Evolutionary conservation across 2,329 filamentous ascomycete genomes (phyloP).

Genomic region (Paecilomyces fulvus): DNA sequence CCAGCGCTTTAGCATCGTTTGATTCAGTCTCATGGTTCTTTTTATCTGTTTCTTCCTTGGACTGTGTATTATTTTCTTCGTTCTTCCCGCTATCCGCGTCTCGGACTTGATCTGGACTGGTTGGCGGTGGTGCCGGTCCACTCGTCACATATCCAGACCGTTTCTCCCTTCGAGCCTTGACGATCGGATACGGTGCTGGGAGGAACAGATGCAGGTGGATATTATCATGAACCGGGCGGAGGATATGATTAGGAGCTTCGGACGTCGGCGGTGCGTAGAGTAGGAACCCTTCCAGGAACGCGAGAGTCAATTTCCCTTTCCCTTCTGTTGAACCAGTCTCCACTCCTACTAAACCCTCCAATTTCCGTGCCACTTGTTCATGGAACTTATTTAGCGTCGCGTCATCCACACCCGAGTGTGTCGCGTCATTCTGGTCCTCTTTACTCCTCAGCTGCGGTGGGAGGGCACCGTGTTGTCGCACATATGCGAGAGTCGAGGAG

Average conservation of each 20-base stretch:
- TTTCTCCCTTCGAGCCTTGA: conserved; percentile 33
- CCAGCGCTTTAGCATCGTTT: neutral
- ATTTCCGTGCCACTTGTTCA: conserved; percentile 11
- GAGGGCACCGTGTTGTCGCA: conserved; percentile 54
- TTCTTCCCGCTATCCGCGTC: conserved; percentile 1
- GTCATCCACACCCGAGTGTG: conserved; percentile 32
- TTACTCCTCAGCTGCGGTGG: conserved; percentile 46
- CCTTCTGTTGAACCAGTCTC: conserved; percentile 2
- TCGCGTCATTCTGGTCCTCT: conserved; percentile 50
- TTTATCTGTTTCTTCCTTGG: conserved; percentile 15
- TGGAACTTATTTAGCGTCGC: conserved; percentile 17
- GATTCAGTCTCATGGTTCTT: conserved; percentile 6
- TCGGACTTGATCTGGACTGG: neutral
- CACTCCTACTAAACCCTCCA: conserved; percentile 7
- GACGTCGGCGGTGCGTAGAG: conserved; percentile 52
- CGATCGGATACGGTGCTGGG: conserved; percentile 52
- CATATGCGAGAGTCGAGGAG: conserved; percentile 57
- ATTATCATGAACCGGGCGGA: conserved; percentile 20
- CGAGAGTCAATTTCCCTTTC: conserved; percentile 42
- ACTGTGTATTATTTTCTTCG: conserved; percentile 5
- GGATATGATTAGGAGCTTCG: conserved; percentile 16
- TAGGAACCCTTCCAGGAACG: conserved; percentile 81
- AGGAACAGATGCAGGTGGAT: conserved; percentile 75
- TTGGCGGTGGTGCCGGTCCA: conserved; percentile 26
- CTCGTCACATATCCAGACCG: conserved; percentile 41